Evolutionary conservation across 768 basidiomycete species (phyloP), one percentile per base, ranked within the genome.

Genomic region (Suillus decipiens): DNA sequence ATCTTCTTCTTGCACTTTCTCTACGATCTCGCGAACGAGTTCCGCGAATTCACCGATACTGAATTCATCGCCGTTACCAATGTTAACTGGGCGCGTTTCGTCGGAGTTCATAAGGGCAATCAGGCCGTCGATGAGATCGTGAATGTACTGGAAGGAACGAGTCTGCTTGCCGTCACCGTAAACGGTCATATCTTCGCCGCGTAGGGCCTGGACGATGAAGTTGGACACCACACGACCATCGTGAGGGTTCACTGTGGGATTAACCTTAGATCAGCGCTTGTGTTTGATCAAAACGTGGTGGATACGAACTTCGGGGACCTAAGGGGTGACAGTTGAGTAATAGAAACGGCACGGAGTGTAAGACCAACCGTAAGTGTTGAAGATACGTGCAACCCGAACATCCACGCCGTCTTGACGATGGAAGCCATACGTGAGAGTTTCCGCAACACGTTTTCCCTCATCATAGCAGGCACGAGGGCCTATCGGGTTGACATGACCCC

Each of bases 391-490:
- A 47, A 99, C 96, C 61, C 96, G 89, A 60, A 99, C 93, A 69
- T 98, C 93, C 64, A 99, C 96, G 61, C 89, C 88, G 72, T 99
- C 95, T 75, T 97, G 97, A 63, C 92, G 84, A 67, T 93, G 90
- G 82, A 91, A 99, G 45, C 96, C 96, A 72, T 99, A 99, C 8
- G 96, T 96, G 67, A 99, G 78, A 19, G 96, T 97, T 79, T 99
- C 97, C 45, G 97, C 96, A 43, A 99, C 96, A 70, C 97, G 95
- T 80, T 99, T 99, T 56, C 97, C 97, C 78, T 99, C 97, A 72
- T 99, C 97, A 73, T 99, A 99, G 78, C 97, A 99, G n/a, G 96
- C 96, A 65, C 97, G 92, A 64, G 93, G 93, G 28, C 97, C 97
- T 69, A 96, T 97, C 48, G 95, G 95, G 81, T 99, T 99, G 72